Conservation (phyloP, 371 early-diverging fungal species). For the Zopfochytrium polystomum region DNA sequence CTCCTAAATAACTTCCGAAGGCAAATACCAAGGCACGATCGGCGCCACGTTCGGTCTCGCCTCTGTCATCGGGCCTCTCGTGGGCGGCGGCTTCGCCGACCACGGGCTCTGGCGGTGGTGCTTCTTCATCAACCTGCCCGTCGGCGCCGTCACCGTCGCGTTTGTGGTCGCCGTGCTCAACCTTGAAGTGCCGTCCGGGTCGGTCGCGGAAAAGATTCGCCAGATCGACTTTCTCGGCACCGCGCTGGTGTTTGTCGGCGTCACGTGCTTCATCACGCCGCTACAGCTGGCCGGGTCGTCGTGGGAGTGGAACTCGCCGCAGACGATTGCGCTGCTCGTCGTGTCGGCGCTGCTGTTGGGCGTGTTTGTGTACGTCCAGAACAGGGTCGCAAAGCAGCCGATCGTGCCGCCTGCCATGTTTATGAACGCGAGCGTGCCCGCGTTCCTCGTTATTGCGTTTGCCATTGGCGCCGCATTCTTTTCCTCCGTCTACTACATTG, state of each 20-base stretch:
- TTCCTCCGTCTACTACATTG: conserved; percentile 65
- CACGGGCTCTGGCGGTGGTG: conserved; percentile 30
- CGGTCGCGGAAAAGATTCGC: neutral
- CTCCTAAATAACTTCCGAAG: conserved; percentile 3
- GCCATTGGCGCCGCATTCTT: conserved; percentile 61
- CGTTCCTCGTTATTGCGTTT: conserved; percentile 34
- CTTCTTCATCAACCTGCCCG: conserved; percentile 46
- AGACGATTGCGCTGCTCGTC: conserved; percentile 31
- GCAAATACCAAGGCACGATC: conserved; percentile 39
- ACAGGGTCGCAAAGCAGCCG: conserved; percentile 32
- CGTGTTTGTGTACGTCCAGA: conserved; percentile 33
- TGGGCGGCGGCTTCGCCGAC: conserved; percentile 35
- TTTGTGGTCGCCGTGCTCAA: conserved; percentile 46
- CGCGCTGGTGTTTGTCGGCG: conserved; percentile 15
- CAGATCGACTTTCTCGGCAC: conserved; percentile 54
- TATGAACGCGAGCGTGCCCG: conserved; percentile 26
- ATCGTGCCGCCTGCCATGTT: conserved; percentile 35
- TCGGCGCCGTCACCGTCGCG: conserved; percentile 38
- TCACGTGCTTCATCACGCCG: conserved; percentile 29
- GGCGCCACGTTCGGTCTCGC: conserved; percentile 38
- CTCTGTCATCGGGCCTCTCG: conserved; percentile 35
- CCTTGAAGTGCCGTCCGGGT: neutral
- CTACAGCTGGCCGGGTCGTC: conserved; percentile 29
- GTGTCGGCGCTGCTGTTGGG: conserved; percentile 22
- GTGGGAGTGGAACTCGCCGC: conserved; percentile 35